Evolutionary conservation across 305 asterid genomes (phyloP).

Genomic region (Coffea humblotiana): DNA sequence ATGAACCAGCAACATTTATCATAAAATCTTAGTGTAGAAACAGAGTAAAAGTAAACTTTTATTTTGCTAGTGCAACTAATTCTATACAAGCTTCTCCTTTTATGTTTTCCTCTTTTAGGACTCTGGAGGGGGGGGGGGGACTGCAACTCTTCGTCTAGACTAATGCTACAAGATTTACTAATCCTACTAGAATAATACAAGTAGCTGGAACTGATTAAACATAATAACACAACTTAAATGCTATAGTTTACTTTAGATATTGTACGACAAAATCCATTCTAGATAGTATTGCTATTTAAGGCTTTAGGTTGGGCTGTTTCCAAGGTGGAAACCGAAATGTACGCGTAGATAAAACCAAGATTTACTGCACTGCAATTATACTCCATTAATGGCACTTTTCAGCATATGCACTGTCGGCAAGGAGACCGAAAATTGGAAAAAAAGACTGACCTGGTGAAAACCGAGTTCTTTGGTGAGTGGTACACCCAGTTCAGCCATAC

Average conservation of each 20-base stretch:
- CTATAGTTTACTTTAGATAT: background rate
- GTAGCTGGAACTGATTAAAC: background rate
- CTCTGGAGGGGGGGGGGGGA: background rate
- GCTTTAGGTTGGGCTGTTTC: background rate
- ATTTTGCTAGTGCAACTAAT: background rate
- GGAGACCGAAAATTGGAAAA: background rate
- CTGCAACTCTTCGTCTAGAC: background rate
- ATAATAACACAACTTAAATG: background rate
- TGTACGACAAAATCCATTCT: background rate
- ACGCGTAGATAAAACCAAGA: background rate
- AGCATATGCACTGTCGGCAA: background rate
- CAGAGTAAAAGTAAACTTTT: background rate
- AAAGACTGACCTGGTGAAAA: conserved; percentile 75
- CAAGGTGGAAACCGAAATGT: background rate
- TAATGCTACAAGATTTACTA: background rate
- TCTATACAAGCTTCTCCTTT: background rate
- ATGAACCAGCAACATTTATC: background rate
- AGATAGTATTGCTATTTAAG: background rate
- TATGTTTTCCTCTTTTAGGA: background rate
- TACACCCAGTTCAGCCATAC: conserved; percentile 98
- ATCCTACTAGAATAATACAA: background rate
- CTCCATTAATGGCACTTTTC: background rate
- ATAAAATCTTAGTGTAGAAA: background rate
- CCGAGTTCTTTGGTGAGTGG: conserved; percentile 96
- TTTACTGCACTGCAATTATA: background rate